These are phyloP conservation scores for Ilyonectria destructans DNA, from an alignment of 2,329 filamentous ascomycete species.

Conservation along the genomic window DNA sequence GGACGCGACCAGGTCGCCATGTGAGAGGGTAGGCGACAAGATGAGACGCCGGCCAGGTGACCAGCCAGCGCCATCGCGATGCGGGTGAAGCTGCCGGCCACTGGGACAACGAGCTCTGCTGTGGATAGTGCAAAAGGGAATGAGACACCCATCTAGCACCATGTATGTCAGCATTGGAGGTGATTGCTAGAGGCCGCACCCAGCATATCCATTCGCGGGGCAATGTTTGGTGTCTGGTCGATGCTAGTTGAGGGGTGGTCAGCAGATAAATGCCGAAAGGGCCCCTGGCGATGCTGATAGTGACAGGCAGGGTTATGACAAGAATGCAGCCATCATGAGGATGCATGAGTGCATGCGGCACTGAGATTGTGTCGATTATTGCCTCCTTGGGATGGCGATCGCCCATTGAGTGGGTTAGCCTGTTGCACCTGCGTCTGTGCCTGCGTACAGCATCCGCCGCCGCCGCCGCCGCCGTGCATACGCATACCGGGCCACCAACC, in stretches of 20 bases:
- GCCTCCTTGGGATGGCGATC: conserved; percentile 24
- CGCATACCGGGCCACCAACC: conserved; percentile 10
- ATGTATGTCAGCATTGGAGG: conserved; percentile 7
- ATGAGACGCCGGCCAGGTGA: conserved; percentile 17
- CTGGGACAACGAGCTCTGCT: conserved; percentile 14
- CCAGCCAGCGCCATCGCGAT: conserved; percentile 15
- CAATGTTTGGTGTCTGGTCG: background rate
- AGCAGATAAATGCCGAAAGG: conserved; percentile 1
- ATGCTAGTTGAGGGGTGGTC: background rate
- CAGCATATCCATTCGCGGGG: conserved; percentile 13
- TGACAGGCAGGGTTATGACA: background rate
- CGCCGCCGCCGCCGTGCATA: conserved; percentile 21
- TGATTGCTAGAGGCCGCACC: background rate
- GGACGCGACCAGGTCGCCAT: conserved; percentile 5
- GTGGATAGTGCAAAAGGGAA: conserved; percentile 14
- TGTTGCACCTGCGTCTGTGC: conserved; percentile 27
- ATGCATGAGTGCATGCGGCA: background rate
- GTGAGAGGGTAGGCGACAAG: conserved; percentile 11
- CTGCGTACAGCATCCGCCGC: background rate
- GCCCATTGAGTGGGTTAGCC: conserved; percentile 8
- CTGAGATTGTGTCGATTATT: conserved; percentile 9
- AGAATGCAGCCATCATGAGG: background rate
- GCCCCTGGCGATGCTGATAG: background rate
- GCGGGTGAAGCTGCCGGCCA: conserved; percentile 9
- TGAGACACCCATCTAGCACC: background rate